Percentiles rank a stretch among this genome's conserved stretches.
phyloP scores from a whole-genome alignment of 805 yeast genomes.

The Yarrowia sp. region DNA sequence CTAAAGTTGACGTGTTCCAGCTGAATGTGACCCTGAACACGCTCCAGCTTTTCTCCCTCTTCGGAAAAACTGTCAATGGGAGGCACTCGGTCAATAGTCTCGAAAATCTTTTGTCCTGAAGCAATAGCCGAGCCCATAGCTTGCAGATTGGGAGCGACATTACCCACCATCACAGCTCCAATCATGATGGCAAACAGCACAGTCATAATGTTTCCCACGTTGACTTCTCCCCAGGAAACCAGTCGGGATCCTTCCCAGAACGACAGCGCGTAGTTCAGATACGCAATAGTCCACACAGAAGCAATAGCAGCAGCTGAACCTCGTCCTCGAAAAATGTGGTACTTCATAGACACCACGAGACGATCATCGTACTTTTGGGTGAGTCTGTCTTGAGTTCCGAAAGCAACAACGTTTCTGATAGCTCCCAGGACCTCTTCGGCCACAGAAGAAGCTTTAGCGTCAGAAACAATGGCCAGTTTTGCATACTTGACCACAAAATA shows the following conservation, averaged over 20 bases:
- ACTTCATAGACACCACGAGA: slow-evolving; percentile 46
- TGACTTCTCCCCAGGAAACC: slow-evolving; percentile 47
- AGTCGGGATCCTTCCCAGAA: slow-evolving; percentile 56
- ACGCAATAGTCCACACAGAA: slow-evolving; percentile 50
- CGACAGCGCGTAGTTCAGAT: slow-evolving; percentile 52
- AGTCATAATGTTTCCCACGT: slow-evolving; percentile 51
- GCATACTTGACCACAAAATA: slow-evolving; percentile 47
- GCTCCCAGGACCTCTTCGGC: slow-evolving; percentile 55
- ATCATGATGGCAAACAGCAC: slow-evolving; percentile 53
- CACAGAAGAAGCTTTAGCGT: slow-evolving; percentile 50
- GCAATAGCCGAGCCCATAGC: slow-evolving; percentile 53
- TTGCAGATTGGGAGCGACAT: slow-evolving; percentile 53
- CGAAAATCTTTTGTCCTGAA: slow-evolving; percentile 53
- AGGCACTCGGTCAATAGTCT: slow-evolving; percentile 55
- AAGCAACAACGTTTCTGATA: slow-evolving; percentile 53
- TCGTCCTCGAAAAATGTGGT: slow-evolving; percentile 46
- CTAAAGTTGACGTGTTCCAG: slow-evolving; percentile 89
- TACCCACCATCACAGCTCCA: slow-evolving; percentile 55
- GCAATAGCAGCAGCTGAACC: slow-evolving; percentile 51
- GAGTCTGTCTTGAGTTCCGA: slow-evolving; percentile 53
- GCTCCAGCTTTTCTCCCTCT: slow-evolving; percentile 50
- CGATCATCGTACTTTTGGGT: slow-evolving; percentile 48
- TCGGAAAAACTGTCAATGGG: slow-evolving; percentile 50
- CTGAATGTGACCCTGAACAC: slow-evolving; percentile 66
- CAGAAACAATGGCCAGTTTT: slow-evolving; percentile 42